A percentile compares a stretch with the other conserved stretches of the same genome.
phyloP scores from a whole-genome alignment of 345 rosid genomes.

The Acer yangbiense region DNA sequence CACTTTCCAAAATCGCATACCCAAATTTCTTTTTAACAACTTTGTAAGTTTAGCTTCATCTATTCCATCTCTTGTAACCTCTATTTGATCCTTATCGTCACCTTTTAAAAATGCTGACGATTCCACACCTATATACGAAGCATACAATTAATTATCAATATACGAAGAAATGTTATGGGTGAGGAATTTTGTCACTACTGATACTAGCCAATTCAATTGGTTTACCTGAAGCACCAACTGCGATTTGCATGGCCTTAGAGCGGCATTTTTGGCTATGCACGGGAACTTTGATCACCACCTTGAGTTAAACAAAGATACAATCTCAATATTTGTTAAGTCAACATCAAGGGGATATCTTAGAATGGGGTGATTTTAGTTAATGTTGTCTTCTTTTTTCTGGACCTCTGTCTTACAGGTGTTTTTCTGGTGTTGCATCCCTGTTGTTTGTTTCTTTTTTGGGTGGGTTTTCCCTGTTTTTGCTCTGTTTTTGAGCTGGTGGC shows the following conservation, averaged over 20 bases:
- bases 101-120: slow-evolving; percentile 41
- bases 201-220: background rate
- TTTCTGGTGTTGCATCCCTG: no score
- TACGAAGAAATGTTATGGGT: background rate
- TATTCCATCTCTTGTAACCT: slow-evolving; percentile 45
- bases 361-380: slow-evolving; percentile 2
- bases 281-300: slow-evolving; percentile 28
- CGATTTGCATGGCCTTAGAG: slow-evolving; percentile 28
- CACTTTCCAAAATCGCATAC: slow-evolving; percentile 16
- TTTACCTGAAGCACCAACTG: slow-evolving; percentile 21
- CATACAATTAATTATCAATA: no score
- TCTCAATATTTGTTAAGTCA: no score
- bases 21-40: slow-evolving; percentile 36
- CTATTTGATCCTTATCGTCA: slow-evolving; percentile 43
- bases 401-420: no score
- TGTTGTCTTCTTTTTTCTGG: no score
- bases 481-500: no score
- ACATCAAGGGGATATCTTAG: background rate
- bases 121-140: slow-evolving; percentile 31
- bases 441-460: no score
- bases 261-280: slow-evolving; percentile 13
- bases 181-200: background rate
- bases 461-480: no score
- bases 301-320: no score
- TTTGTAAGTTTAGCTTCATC: slow-evolving; percentile 32